Evolutionary conservation across 192 early-diverging fungal genomes (phyloP).

Genomic region (Coemansia sp.): DNA sequence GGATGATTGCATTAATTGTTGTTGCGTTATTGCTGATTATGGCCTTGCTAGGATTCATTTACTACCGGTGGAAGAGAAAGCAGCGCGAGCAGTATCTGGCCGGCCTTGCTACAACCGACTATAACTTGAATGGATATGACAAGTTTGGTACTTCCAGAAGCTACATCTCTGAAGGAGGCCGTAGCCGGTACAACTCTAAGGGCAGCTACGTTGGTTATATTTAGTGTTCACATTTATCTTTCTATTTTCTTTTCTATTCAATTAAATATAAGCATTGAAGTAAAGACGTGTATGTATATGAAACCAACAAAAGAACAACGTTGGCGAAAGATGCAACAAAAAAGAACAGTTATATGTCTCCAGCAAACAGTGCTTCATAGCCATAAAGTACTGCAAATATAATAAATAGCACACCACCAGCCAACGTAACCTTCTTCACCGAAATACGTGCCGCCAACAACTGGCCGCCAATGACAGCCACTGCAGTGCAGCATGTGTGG

Average conservation of each 20-base stretch:
- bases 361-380: conserved; percentile 52
- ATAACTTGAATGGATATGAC: background rate
- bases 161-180: background rate
- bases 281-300: background rate
- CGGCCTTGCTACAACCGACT: background rate
- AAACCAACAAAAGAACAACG: background rate
- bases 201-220: conserved; percentile 9
- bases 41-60: background rate
- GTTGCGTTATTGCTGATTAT: background rate
- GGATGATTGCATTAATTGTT: conserved; percentile 3
- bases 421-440: conserved; percentile 81
- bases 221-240: background rate
- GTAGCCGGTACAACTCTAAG: conserved; percentile 6
- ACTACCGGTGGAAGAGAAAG: background rate
- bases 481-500: conserved; percentile 87
- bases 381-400: conserved; percentile 77
- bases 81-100: conserved; percentile 5
- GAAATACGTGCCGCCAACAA: conserved; percentile 84
- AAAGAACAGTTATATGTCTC: background rate
- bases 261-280: background rate
- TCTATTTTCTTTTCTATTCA: background rate
- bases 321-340: background rate
- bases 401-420: conserved; percentile 86
- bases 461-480: conserved; percentile 93
- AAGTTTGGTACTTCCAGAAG: background rate